Conservation (phyloP, 371 early-diverging fungal species). For the Mortierella sp. region DNA sequence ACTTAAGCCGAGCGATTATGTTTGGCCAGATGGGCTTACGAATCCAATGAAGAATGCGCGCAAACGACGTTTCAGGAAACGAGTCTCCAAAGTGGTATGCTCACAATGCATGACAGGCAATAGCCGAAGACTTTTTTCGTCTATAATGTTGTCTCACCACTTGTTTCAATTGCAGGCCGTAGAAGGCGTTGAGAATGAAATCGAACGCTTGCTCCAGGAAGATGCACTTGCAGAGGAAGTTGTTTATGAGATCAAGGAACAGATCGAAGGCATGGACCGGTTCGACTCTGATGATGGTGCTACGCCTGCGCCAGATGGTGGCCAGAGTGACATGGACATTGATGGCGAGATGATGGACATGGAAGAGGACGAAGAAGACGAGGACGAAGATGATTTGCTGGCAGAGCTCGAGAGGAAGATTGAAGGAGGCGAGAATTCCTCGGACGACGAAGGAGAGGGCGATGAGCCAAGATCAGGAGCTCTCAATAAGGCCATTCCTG, state of each 20-base stretch:
- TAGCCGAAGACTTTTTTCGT: constrained; percentile 2
- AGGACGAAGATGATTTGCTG: constrained; percentile 56
- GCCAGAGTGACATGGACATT: constrained; percentile 53
- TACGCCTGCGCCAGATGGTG: constrained; percentile 49
- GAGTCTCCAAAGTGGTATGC: constrained; percentile 81
- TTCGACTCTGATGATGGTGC: constrained; percentile 49
- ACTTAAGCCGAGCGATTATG: constrained; percentile 64
- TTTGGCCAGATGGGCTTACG: constrained; percentile 90
- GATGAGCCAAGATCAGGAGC: background rate
- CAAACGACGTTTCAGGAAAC: constrained; percentile 88
- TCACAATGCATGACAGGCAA: constrained; percentile 21
- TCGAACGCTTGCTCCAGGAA: constrained; percentile 84
- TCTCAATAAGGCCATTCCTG: background rate
- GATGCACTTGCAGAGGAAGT: constrained; percentile 87
- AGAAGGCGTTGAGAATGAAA: constrained; percentile 91
- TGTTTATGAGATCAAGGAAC: constrained; percentile 59
- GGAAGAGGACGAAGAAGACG: constrained; percentile 47
- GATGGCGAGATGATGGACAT: constrained; percentile 54
- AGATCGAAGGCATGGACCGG: constrained; percentile 44
- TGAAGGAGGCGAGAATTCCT: constrained; percentile 43
- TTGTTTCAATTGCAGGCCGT: constrained; percentile 65
- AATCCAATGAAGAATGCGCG: constrained; percentile 90
- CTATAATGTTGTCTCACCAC: background rate
- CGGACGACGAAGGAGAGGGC: constrained; percentile 47
- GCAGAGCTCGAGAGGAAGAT: constrained; percentile 62